Evolutionary conservation across 202 grass and related monocot genomes (phyloP).

Genomic region (Hordeum pubiflorum): DNA sequence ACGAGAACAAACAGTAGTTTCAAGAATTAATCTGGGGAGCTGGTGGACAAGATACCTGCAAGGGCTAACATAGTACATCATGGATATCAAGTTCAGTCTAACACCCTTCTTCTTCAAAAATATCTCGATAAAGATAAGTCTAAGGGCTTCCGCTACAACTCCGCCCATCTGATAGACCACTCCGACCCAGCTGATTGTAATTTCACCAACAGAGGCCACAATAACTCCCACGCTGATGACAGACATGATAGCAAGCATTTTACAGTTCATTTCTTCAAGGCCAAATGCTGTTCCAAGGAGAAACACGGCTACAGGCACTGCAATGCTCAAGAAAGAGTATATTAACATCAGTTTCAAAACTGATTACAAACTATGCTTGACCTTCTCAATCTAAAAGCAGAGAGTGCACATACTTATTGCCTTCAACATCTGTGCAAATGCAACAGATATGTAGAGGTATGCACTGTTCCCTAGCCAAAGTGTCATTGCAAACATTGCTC

Average conservation of each 20-base stretch:
- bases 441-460: conserved; percentile 98
- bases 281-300: conserved; percentile 78
- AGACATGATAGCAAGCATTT: conserved; percentile 96
- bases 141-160: conserved; percentile 78
- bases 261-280: conserved; percentile 80
- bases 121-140: conserved; percentile 96
- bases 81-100: conserved; percentile 84
- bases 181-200: conserved; percentile 86
- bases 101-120: conserved; percentile 99
- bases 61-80: conserved; percentile 98
- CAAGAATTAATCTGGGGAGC: conserved; percentile 14
- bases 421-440: conserved; percentile 99
- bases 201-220: conserved; percentile 93
- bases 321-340: conserved; percentile 27
- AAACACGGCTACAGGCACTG: conserved; percentile 99
- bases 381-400: not conserved
- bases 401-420: conserved; percentile 70
- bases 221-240: conserved; percentile 83
- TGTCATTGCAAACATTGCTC: conserved; percentile 98
- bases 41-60: conserved; percentile 56
- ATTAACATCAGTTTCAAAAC: conserved; percentile 21
- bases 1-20: not conserved
- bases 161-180: conserved; percentile 99
- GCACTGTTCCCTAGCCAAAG: conserved; percentile 98
- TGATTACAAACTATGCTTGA: not conserved